Evolutionary conservation across 83 land plant genomes (phyloP), one percentile per base, ranked within the genome.

Genomic region (Picea engelmannii): DNA sequence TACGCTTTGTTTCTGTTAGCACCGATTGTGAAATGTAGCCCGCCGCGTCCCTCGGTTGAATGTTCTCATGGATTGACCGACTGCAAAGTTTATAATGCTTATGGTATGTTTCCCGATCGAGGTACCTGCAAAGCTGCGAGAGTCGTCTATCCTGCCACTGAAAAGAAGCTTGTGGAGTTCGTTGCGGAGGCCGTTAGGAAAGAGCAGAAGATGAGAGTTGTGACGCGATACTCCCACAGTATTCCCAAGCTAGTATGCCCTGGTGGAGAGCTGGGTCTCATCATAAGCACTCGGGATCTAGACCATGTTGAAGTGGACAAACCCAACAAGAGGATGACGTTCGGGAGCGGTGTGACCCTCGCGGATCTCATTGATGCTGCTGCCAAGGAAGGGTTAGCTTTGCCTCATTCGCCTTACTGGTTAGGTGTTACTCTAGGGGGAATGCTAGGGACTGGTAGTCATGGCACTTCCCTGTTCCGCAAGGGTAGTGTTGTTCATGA

Each of bases 241-340:
- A 85, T 92, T 21, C 90, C 95, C 78, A 92, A 94, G 82, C 78
- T 92, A 25, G 88, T 82, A 0, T 94, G 96, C 81, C 95, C 91
- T 1, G 91, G 90, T 2, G 90, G 91, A 9, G 81, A 52, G 4
- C 3, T 0, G 4, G 38, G 38, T 35, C 0, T 3, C 0, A 35
- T 35, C 4, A 35, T 35, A 2, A 35, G 38, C 4, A 35, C 38
- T 2, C 38, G 4, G 5, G 23, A 63, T 5, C 2, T 18, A 0
- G 65, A 18, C 1, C 8, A 5, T 21, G 66, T 63, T 0, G 0
- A 1, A 1, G 23, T n/a, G 2, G 66, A 63, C 10, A 63, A 63
- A 6, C 9, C 23, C 21, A 2, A 0, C 1, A 63, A 4, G 66
- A 63, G 7, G 1, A 63, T 63, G 9, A 63, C 23, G 1, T 18